These are phyloP conservation scores for Medicago lupulina DNA, from an alignment of 306 rosid genomes.

Conservation along the genomic window DNA sequence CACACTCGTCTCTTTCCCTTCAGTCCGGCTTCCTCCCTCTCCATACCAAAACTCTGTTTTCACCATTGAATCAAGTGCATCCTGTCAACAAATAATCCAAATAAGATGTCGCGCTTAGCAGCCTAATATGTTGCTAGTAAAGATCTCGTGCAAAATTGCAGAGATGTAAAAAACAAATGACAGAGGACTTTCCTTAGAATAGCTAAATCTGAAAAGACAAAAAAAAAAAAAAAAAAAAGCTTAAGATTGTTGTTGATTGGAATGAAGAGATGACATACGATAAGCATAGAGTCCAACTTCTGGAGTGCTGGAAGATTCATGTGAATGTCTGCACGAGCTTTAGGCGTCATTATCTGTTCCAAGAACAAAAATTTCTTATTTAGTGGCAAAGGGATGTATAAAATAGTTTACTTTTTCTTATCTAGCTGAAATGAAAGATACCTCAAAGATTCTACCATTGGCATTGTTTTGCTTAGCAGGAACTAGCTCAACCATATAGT, in stretches of 20 bases:
- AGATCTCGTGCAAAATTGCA: background rate
- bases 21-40: slow-evolving; percentile 84
- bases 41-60: slow-evolving; percentile 86
- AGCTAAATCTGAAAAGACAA: background rate
- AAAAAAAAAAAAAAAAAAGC: slow-evolving; percentile 14
- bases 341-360: slow-evolving; percentile 90
- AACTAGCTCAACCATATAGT: slow-evolving; percentile 94
- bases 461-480: slow-evolving; percentile 89
- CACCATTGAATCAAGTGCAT: slow-evolving; percentile 85
- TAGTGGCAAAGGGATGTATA: slow-evolving; percentile 7
- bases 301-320: slow-evolving; percentile 95
- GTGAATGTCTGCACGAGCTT: slow-evolving; percentile 88
- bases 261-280: slow-evolving; percentile 64
- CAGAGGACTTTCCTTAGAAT: background rate
- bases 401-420: slow-evolving; percentile 9
- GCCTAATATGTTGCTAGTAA: background rate
- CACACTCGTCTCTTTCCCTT: slow-evolving; percentile 58
- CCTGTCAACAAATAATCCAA: slow-evolving; percentile 55
- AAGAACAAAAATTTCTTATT: slow-evolving; percentile 33
- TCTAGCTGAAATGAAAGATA: slow-evolving; percentile 44
- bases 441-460: slow-evolving; percentile 86
- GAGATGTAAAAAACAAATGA: background rate
- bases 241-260: slow-evolving; percentile 27
- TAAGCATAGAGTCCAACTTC: slow-evolving; percentile 94
- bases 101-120: background rate